Percentiles rank a stretch among this genome's conserved stretches.
Conservation (phyloP, 306 rosid species). For the Urtica urens region DNA sequence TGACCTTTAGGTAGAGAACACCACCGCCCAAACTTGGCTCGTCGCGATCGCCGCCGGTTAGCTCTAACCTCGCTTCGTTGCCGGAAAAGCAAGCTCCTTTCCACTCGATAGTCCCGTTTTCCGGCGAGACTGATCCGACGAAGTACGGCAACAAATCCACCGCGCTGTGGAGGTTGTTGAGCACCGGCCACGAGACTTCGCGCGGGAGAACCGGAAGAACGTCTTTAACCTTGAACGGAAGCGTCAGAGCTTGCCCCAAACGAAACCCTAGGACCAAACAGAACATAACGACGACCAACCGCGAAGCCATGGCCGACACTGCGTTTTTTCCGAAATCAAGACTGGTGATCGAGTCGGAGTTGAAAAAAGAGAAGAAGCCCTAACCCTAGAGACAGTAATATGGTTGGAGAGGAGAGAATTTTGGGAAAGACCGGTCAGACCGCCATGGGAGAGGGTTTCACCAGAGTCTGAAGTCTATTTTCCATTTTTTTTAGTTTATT, state of each 20-base stretch:
- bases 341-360: background rate
- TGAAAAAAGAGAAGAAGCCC: conserved; percentile 2
- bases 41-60: conserved; percentile 30
- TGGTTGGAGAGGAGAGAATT: background rate
- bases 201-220: conserved; percentile 82
- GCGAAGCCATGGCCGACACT: conserved; percentile 19
- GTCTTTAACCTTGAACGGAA: conserved; percentile 65
- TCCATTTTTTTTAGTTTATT: background rate
- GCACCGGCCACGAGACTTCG: conserved; percentile 85
- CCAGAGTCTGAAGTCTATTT: background rate
- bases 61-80: conserved; percentile 55
- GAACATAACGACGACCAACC: conserved; percentile 8
- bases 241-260: conserved; percentile 35
- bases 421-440: background rate
- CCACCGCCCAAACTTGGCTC: conserved; percentile 62
- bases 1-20: conserved; percentile 75
- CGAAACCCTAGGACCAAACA: conserved; percentile 28
- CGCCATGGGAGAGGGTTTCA: background rate
- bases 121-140: conserved; percentile 69
- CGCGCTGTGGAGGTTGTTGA: conserved; percentile 73
- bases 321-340: background rate
- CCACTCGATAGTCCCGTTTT: conserved; percentile 53
- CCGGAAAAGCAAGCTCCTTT: conserved; percentile 77
- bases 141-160: conserved; percentile 83
- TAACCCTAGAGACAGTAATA: conserved; percentile 1